A percentile compares a stretch with the other conserved stretches of the same genome.
These are phyloP conservation scores for Phylloporus sp. DNA, from an alignment of 768 basidiomycete species.

Conservation along the genomic window DNA sequence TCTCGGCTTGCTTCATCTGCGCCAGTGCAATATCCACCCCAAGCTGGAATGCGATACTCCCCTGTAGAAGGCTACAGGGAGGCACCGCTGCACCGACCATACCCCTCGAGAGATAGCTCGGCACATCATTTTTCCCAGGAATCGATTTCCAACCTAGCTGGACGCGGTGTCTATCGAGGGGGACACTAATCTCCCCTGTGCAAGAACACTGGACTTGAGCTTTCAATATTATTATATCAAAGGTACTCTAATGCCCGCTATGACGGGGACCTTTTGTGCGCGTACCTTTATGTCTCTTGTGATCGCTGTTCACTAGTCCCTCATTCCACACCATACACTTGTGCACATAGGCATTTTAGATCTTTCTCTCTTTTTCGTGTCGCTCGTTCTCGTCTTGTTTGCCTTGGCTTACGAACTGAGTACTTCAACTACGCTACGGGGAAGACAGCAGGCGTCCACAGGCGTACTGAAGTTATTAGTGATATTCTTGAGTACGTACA, in stretches of 20 bases:
- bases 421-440: conserved; percentile 5
- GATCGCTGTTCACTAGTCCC: conserved; percentile 10
- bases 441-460: not conserved
- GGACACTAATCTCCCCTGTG: conserved; percentile 7
- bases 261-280: conserved; percentile 10
- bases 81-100: conserved; percentile 62
- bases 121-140: conserved; percentile 12
- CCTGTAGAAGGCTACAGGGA: conserved; percentile 44
- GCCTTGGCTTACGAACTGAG: not conserved
- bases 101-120: conserved; percentile 23
- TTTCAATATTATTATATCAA: not conserved
- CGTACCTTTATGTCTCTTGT: conserved; percentile 1
- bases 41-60: conserved; percentile 20
- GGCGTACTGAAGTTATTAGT: not conserved
- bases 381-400: conserved; percentile 3
- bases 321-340: conserved; percentile 9
- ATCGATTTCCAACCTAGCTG: conserved; percentile 26
- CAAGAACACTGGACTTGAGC: not conserved
- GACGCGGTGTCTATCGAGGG: conserved; percentile 30
- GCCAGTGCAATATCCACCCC: conserved; percentile 39
- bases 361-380: not conserved
- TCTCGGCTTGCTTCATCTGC: conserved; percentile 36
- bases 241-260: conserved; percentile 13
- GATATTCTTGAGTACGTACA: not conserved
- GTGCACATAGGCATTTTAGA: conserved; percentile 13